Conservation (phyloP, 2,329 filamentous ascomycete species). For the Epichloe coenophiala region DNA sequence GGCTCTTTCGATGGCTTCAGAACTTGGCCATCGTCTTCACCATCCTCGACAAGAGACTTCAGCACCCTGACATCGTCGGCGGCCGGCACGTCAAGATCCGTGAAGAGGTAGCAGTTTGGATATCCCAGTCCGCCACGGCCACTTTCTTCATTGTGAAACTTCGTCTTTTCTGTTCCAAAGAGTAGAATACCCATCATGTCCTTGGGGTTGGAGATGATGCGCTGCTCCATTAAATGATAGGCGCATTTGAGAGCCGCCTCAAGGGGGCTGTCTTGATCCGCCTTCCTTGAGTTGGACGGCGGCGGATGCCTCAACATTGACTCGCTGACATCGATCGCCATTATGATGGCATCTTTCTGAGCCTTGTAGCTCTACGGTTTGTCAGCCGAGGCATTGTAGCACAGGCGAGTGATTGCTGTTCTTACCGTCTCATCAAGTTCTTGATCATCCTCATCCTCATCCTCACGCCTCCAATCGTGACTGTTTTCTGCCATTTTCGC, state of each 20-base stretch:
- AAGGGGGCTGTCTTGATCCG: slow-evolving; percentile 61
- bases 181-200: slow-evolving; percentile 95
- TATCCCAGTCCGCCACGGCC: slow-evolving; percentile 52
- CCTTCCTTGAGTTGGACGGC: slow-evolving; percentile 55
- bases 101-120: slow-evolving; percentile 84
- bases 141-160: slow-evolving; percentile 56
- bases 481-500: slow-evolving; percentile 19
- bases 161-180: slow-evolving; percentile 79
- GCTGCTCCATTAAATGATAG: slow-evolving; percentile 91
- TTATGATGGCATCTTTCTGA: slow-evolving; percentile 94
- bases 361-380: slow-evolving; percentile 63
- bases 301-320: slow-evolving; percentile 69
- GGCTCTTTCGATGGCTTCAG: slow-evolving; percentile 55
- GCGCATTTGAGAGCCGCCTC: slow-evolving; percentile 85
- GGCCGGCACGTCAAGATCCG: slow-evolving; percentile 75
- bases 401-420: background rate
- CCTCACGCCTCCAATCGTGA: slow-evolving; percentile 33
- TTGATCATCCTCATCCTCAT: slow-evolving; percentile 52
- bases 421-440: slow-evolving; percentile 48
- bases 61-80: slow-evolving; percentile 76
- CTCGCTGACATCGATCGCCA: slow-evolving; percentile 82
- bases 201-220: slow-evolving; percentile 90
- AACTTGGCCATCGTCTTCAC: slow-evolving; percentile 55
- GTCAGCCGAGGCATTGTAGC: slow-evolving; percentile 1
- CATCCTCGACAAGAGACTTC: slow-evolving; percentile 63